A percentile compares a stretch with the other conserved stretches of the same genome.
These are phyloP conservation scores for Musa troglodytarum DNA, from an alignment of 176 grass and related monocot genomes.

Conservation along the genomic window DNA sequence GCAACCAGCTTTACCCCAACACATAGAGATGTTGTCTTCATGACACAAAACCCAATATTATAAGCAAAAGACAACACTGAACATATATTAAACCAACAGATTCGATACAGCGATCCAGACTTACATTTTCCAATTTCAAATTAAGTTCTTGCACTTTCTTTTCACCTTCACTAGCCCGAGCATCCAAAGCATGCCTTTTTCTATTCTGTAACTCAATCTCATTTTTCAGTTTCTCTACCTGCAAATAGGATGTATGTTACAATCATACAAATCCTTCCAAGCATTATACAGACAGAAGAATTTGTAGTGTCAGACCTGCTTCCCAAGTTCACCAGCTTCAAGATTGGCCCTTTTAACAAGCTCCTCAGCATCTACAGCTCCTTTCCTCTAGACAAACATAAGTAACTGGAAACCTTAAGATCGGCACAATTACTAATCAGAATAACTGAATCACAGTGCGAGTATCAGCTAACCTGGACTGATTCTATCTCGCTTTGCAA, in stretches of 20 bases:
- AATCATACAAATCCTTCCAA: constrained; percentile 1
- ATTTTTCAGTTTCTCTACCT: constrained; percentile 59
- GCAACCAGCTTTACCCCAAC: no score
- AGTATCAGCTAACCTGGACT: constrained; percentile 35
- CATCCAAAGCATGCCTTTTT: constrained; percentile 42
- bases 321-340: constrained; percentile 44
- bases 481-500: constrained; percentile 55
- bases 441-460: not conserved
- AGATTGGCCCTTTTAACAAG: constrained; percentile 34
- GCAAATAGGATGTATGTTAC: constrained; percentile 14
- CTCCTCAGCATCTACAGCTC: constrained; percentile 44
- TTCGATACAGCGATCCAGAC: constrained; percentile 11
- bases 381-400: not conserved
- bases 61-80: constrained; percentile 1
- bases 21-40: not conserved
- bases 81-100: not conserved
- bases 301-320: constrained; percentile 35
- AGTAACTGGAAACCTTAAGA: not conserved
- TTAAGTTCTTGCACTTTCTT: constrained; percentile 58
- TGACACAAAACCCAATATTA: constrained; percentile 11
- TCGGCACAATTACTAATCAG: not conserved
- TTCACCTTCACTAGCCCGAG: constrained; percentile 37
- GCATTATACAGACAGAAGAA: constrained; percentile 14
- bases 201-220: constrained; percentile 38
- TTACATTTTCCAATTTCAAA: constrained; percentile 58